A percentile compares a stretch with the other conserved stretches of the same genome.
These are phyloP conservation scores for Trichosporon faecale DNA, from an alignment of 1,284 basidiomycete genomes.

Conservation along the genomic window DNA sequence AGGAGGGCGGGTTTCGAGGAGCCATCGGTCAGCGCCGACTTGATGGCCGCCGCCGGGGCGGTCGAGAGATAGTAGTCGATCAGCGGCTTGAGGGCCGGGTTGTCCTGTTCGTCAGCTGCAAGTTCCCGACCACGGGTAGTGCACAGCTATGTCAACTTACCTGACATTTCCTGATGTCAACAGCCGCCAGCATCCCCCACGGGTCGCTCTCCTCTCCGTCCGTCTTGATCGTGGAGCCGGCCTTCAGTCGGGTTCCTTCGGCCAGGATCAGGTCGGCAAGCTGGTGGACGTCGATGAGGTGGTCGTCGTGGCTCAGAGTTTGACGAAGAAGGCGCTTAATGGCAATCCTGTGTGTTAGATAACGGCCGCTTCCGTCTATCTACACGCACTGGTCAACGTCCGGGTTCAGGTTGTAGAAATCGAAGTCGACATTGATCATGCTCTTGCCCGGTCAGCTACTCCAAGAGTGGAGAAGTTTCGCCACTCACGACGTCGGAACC, in stretches of 20 bases:
- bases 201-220: conserved; percentile 86
- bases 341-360: conserved; percentile 57
- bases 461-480: no score
- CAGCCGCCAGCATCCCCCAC: conserved; percentile 73
- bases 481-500: conserved; percentile 45
- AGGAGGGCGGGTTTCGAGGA: conserved; percentile 68
- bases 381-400: conserved; percentile 65
- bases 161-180: conserved; percentile 74
- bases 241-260: conserved; percentile 55
- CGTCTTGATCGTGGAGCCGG: conserved; percentile 85
- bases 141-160: conserved; percentile 51
- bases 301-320: conserved; percentile 76
- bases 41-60: conserved; percentile 52
- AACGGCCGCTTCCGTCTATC: neutral
- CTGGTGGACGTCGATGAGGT: conserved; percentile 65
- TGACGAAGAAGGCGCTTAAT: conserved; percentile 75
- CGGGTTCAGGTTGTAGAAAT: conserved; percentile 82
- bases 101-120: conserved; percentile 55
- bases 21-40: conserved; percentile 39
- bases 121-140: neutral
- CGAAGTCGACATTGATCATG: conserved; percentile 81
- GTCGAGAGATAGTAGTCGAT: conserved; percentile 63
- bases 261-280: conserved; percentile 71
- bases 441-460: conserved; percentile 49
- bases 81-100: conserved; percentile 67